Conservation (phyloP, 257 asterid species). For the Mentha longifolia region DNA sequence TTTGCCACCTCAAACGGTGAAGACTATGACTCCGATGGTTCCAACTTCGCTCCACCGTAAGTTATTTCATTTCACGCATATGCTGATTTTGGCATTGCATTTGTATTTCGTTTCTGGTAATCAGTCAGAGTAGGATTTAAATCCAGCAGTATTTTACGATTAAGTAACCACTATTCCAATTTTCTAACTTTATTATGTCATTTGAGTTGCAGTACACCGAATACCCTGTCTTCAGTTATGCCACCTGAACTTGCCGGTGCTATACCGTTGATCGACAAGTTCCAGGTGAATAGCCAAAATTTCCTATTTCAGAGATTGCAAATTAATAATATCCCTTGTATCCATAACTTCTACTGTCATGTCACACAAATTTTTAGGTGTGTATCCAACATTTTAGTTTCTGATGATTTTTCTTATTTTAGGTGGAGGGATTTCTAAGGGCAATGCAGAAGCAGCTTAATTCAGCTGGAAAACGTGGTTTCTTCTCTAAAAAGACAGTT, state of each 20-base stretch:
- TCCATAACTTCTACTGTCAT: constrained; percentile 7
- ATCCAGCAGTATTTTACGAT: neutral
- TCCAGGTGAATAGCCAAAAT: constrained; percentile 63
- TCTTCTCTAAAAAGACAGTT: constrained; percentile 80
- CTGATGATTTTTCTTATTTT: constrained; percentile 25
- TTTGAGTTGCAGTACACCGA: constrained; percentile 74
- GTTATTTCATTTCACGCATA: constrained; percentile 29
- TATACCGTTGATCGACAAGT: constrained; percentile 85
- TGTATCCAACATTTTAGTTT: constrained; percentile 4
- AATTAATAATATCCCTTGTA: neutral
- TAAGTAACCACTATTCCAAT: constrained; percentile 25
- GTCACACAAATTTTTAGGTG: constrained; percentile 15
- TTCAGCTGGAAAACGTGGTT: constrained; percentile 85
- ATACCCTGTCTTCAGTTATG: constrained; percentile 72
- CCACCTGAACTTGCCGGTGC: constrained; percentile 95
- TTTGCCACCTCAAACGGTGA: constrained; percentile 74
- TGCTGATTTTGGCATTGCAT: constrained; percentile 7
- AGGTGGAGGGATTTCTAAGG: constrained; percentile 96
- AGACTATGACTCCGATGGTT: constrained; percentile 96
- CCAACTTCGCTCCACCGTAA: constrained; percentile 86
- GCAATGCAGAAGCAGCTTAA: constrained; percentile 96
- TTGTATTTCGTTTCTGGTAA: neutral
- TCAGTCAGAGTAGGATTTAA: constrained; percentile 3
- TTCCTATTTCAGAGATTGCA: constrained; percentile 11
- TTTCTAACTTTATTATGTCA: constrained; percentile 22